Evolutionary conservation across 2,329 filamentous ascomycete genomes (phyloP).

Genomic region (Ophiocordyceps australis): DNA sequence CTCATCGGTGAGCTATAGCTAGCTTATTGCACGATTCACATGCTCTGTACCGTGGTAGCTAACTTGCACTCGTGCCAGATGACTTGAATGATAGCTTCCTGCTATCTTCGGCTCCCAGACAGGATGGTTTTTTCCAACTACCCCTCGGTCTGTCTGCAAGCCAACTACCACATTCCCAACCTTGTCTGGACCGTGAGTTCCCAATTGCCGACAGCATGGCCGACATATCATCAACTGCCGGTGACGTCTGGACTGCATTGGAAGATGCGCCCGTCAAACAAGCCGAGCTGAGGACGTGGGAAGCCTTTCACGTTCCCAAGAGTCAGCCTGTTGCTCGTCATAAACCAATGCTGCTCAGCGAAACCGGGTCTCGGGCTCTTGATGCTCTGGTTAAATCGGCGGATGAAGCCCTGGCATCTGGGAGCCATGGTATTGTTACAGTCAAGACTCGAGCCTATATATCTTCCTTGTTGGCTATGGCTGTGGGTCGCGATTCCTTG

Average conservation of each 20-base stretch:
- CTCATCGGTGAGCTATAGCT: conserved; percentile 11
- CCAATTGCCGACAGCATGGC: conserved; percentile 1
- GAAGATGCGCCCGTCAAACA: conserved; percentile 11
- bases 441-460: conserved; percentile 30
- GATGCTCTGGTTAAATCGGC: conserved; percentile 52
- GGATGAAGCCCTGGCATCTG: no score
- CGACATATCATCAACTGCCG: conserved; percentile 2
- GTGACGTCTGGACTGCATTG: conserved; percentile 26
- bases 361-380: conserved; percentile 46
- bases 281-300: conserved; percentile 47
- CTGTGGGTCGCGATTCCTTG: conserved; percentile 52
- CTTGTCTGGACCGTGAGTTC: no score
- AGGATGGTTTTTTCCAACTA: conserved; percentile 14
- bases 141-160: neutral
- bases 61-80: no score
- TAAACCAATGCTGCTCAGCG: conserved; percentile 42
- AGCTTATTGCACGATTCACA: neutral
- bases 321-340: conserved; percentile 11
- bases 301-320: conserved; percentile 41
- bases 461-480: conserved; percentile 43
- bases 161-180: no score
- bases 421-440: no score
- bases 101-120: no score
- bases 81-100: no score
- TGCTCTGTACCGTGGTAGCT: no score